Base-by-base conservation (phyloP, 2,329 filamentous ascomycete species). In the Dactylellina sp. region DNA sequence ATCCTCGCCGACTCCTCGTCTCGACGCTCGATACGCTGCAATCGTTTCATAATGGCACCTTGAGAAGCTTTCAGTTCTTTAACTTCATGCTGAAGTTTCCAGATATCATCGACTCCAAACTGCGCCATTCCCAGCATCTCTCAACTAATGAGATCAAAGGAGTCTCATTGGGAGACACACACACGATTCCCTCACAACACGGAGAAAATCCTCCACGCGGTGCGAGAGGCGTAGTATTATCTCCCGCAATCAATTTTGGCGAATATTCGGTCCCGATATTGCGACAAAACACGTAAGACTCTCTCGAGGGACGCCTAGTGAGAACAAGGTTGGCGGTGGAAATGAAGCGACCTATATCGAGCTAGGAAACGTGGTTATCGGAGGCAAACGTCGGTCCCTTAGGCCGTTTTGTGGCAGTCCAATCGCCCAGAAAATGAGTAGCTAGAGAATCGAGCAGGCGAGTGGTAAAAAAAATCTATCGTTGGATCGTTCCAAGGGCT, bases 61-160 rank as follows among this genome's bases (percentile, higher is more conserved):
- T 89, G 88, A 16, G 84, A 83, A 76, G 86, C 83, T 77, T 88
- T 87, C 39, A 89, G 81, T 71, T 86, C 85, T 77, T 86, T 85
- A 79, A 89, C 83, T 76, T 89, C 87, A 80, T 85, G 84, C 77
- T 89, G 86, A 75, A 89, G 81, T 76, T 86, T 85, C 87, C 88
- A 89, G 78, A 87, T 82, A 80, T 89, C 87, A 82, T 87, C 87
- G 81, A 89, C 88, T 72, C 85, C 83, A 80, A 84, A 88, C 82
- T 88, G 86, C 77, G 86, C 85, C 84, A 89, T 87, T 87, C 89
- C 89, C 76, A 75, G 78, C 77, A 66, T 71, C 65, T 74, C 66
- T 74, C 49, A 59, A 46, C 53, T 50, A 60, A 59, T 40, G 55
- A 39, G 47, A 72, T 66, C 60, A 65, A 44, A 66, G 61, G 60